Evolutionary conservation across 1,284 basidiomycete species (phyloP).

Genomic region (Cutaneotrichosporon arboriforme): DNA sequence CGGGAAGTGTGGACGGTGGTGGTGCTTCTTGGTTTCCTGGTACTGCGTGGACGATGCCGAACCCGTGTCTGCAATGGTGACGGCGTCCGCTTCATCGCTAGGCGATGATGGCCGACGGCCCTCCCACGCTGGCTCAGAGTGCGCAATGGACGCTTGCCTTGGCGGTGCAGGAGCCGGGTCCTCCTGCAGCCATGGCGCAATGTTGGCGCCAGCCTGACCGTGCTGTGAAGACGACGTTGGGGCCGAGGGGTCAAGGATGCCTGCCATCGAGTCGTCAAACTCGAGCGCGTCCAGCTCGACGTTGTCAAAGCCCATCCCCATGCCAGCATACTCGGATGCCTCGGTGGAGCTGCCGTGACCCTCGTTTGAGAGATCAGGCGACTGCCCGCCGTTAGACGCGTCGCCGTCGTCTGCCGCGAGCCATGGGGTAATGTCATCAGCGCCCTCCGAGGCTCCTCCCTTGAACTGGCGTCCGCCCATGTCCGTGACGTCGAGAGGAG

Average conservation of each 20-base stretch:
- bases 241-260: conserved; percentile 31
- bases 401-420: background rate
- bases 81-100: too few relatives aligned
- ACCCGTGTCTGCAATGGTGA: too few relatives aligned
- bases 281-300: conserved; percentile 15
- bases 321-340: background rate
- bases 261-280: conserved; percentile 28
- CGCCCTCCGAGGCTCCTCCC: too few relatives aligned
- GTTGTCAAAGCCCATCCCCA: conserved; percentile 26
- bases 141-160: background rate
- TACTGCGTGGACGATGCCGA: background rate
- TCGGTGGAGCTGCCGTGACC: background rate
- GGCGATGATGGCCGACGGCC: too few relatives aligned
- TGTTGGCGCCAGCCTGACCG: conserved; percentile 28
- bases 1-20: background rate
- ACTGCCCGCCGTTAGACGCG: too few relatives aligned
- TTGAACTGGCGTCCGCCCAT: background rate
- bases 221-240: background rate
- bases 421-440: background rate
- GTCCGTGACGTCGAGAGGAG: conserved; percentile 4
- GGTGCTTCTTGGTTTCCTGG: background rate
- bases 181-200: conserved; percentile 44
- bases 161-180: conserved; percentile 13
- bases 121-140: too few relatives aligned
- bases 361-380: background rate